Evolutionary conservation across 176 grass and related monocot species (phyloP).

Genomic region (Aegilops sharonensis): DNA sequence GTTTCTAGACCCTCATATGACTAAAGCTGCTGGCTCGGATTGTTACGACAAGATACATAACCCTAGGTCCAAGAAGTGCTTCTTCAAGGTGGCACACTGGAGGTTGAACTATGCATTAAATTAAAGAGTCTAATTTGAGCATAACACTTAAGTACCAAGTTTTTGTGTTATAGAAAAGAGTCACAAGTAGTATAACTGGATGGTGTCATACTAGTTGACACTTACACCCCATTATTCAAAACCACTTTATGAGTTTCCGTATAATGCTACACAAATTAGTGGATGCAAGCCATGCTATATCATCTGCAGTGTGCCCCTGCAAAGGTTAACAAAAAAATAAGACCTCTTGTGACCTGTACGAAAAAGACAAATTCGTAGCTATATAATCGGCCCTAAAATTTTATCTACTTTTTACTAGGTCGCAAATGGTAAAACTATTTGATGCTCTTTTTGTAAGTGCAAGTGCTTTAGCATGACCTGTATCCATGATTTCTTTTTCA

Average conservation of each 20-base stretch:
- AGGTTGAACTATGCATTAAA: not conserved
- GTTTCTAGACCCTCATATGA: conserved; percentile 6
- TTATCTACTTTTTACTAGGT: not conserved
- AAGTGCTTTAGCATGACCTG: not conserved
- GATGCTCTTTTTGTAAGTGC: not conserved
- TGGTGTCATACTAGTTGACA: not conserved
- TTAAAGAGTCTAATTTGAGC: too few relatives aligned
- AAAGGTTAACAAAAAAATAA: not conserved
- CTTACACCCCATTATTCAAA: not conserved
- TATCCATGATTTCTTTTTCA: not conserved
- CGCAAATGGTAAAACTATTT: not conserved
- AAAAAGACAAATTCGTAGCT: not conserved
- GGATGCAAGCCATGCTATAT: not conserved
- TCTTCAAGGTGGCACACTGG: not conserved
- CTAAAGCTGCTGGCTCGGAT: not conserved
- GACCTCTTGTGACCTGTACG: not conserved
- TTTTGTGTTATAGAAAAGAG: too few relatives aligned
- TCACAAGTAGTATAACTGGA: too few relatives aligned
- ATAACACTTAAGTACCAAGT: too few relatives aligned
- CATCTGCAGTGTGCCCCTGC: not conserved
- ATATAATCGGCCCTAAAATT: not conserved
- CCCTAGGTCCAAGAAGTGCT: not conserved
- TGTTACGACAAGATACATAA: not conserved
- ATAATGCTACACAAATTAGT: not conserved
- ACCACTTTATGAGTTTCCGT: not conserved